Evolutionary conservation across 768 basidiomycete species (phyloP), one percentile per base, ranked within the genome.

Genomic region (Mycena epipterygia): DNA sequence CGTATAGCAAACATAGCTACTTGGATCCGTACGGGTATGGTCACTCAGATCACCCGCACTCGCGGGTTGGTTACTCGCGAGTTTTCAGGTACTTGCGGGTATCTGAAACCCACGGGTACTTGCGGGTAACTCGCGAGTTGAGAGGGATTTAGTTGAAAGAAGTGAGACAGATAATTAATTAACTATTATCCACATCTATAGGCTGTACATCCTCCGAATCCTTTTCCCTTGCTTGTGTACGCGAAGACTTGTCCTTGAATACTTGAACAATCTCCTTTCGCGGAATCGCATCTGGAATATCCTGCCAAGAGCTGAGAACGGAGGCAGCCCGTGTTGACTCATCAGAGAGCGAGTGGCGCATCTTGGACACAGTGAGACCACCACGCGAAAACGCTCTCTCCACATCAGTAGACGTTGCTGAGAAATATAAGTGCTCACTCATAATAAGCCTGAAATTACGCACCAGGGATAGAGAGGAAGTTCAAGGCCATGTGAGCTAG

Each of bases 361-460:
- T 71, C 37, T 76, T 77, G 11, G 76, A 80, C 6, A 80, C 76
- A 2, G 74, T 76, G 0, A 81, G 73, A 5, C 77, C 76, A 35
- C 80, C 77, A 13, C 63, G 56, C 11, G 76, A 80, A 67, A 81
- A 80, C 3, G 76, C 73, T 12, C 73, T 69, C 59, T 81, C 78
- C 41, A 78, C 77, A 63, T 79, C 76, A 21, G 76, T 77, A 80
- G 0, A 44, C 42, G 67, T 75, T 1, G 76, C 79, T 81, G 70
- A 13, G 51, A 53, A 35, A 5, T 21, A 56, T 33, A 35, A 56
- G 17, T 56, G 9, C 17, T 4, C 13, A 44, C 11, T 13, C 6
- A 37, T 37, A 56, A 21, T 35, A 12, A 56, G 37, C 21, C 19
- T n/a, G 25, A 56, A 35, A 37, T 6, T 56, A 25, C 33, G 41